Evolutionary conservation across 768 basidiomycete genomes (phyloP).

Genomic region (Arthromyces matolae): DNA sequence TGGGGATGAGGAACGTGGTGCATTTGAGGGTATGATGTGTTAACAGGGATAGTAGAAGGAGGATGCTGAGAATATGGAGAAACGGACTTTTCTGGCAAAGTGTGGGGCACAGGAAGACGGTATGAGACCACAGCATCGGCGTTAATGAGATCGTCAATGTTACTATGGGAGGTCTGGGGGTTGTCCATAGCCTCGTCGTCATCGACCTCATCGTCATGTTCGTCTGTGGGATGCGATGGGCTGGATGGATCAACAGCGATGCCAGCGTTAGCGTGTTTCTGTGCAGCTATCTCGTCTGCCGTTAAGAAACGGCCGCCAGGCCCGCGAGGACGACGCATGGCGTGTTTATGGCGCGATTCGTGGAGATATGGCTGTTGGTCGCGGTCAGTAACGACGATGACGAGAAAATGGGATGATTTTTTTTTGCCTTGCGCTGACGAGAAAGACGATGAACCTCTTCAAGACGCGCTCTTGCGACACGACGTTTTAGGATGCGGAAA

Average conservation of each 20-base stretch:
- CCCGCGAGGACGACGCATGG: slow-evolving; percentile 94
- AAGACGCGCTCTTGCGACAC: slow-evolving; percentile 84
- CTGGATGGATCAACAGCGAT: slow-evolving; percentile 30
- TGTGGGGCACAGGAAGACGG: slow-evolving; percentile 15
- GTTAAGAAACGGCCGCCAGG: slow-evolving; percentile 98
- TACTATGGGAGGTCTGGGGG: background rate
- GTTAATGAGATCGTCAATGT: slow-evolving; percentile 19
- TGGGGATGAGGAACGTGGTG: slow-evolving; percentile 81
- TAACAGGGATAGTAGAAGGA: slow-evolving; percentile 40
- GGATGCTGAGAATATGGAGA: slow-evolving; percentile 17
- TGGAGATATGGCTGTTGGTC: slow-evolving; percentile 85
- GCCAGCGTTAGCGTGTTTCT: slow-evolving; percentile 58
- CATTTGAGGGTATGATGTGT: slow-evolving; percentile 66
- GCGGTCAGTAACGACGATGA: slow-evolving; percentile 2
- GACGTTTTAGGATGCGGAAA: slow-evolving; percentile 94
- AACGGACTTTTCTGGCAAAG: slow-evolving; percentile 17
- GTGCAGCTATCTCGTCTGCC: slow-evolving; percentile 89
- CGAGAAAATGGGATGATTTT: slow-evolving; percentile 11
- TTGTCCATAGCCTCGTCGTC: slow-evolving; percentile 35
- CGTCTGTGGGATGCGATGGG: slow-evolving; percentile 21
- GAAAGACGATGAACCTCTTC: slow-evolving; percentile 94
- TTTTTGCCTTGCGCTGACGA: slow-evolving; percentile 90
- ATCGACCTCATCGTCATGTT: slow-evolving; percentile 26
- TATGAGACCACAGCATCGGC: slow-evolving; percentile 25
- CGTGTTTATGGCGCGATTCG: slow-evolving; percentile 96